These are phyloP conservation scores for Pyrus pyrifolia DNA, from an alignment of 306 rosid genomes.

Conservation along the genomic window DNA sequence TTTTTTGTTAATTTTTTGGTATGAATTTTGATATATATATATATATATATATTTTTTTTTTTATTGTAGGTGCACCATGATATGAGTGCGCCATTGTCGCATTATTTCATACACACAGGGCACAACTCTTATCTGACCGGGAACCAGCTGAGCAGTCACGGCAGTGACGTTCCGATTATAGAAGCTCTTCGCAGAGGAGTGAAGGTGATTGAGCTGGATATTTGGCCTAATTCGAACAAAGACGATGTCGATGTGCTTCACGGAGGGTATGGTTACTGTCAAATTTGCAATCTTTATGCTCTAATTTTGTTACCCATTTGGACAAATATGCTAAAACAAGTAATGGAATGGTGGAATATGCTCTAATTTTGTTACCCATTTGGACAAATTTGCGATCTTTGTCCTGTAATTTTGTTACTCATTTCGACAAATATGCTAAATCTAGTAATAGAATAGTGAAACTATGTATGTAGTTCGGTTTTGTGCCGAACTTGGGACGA, in stretches of 20 bases:
- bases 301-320: neutral
- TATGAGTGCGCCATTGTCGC: conserved; percentile 84
- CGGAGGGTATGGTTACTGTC: conserved; percentile 54
- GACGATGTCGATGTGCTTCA: conserved; percentile 85
- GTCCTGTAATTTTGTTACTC: neutral
- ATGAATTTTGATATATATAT: neutral
- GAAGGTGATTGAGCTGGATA: conserved; percentile 87
- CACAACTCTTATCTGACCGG: conserved; percentile 95
- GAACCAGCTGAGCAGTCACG: conserved; percentile 93
- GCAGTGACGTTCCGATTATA: conserved; percentile 83
- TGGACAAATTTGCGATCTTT: neutral
- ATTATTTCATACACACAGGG: conserved; percentile 87
- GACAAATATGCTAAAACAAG: neutral
- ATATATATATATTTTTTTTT: neutral
- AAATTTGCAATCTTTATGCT: neutral
- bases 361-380: neutral
- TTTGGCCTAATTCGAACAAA: conserved; percentile 89
- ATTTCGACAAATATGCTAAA: neutral
- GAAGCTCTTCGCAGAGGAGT: conserved; percentile 76
- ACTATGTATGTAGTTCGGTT: too few species aligned
- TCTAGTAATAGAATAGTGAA: too few species aligned
- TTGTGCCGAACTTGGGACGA: too few species aligned
- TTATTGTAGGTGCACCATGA: conserved; percentile 71
- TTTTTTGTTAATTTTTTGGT: neutral
- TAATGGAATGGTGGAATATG: neutral